A percentile compares a stretch with the other conserved stretches of the same genome.
Evolutionary conservation across 2,329 filamentous ascomycete species (phyloP).

Genomic region (Neoarthrinium moseri): DNA sequence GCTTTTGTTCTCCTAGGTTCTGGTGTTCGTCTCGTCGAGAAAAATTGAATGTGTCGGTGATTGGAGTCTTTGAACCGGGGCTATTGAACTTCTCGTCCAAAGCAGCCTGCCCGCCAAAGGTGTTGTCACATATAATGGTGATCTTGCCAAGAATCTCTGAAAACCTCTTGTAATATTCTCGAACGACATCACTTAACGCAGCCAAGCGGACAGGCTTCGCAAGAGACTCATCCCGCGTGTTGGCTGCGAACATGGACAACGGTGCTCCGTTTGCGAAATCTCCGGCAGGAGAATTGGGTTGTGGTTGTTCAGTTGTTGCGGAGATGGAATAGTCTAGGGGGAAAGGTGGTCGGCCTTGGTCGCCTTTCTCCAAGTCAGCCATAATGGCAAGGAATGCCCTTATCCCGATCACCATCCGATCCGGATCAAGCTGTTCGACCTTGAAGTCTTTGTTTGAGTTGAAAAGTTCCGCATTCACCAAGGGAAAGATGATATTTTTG

Average conservation of each 20-base stretch:
- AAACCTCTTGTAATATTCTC: constrained; percentile 85
- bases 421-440: constrained; percentile 91
- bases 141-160: constrained; percentile 96
- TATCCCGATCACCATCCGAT: constrained; percentile 96
- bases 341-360: constrained; percentile 77
- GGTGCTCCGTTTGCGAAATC: constrained; percentile 32
- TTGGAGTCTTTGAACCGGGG: constrained; percentile 87
- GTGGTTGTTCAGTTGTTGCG: constrained; percentile 39
- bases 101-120: constrained; percentile 93
- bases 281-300: constrained; percentile 48
- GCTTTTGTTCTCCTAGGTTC: constrained; percentile 75
- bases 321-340: constrained; percentile 62
- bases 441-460: constrained; percentile 71
- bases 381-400: constrained; percentile 91
- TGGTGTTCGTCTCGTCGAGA: constrained; percentile 76
- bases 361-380: constrained; percentile 84
- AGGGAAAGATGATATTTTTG: constrained; percentile 85
- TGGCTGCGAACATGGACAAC: constrained; percentile 20
- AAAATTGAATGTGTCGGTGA: constrained; percentile 92
- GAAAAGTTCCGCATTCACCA: constrained; percentile 92
- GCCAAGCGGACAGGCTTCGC: constrained; percentile 63
- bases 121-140: constrained; percentile 92
- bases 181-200: constrained; percentile 71
- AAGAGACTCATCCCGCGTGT: constrained; percentile 58
- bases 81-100: constrained; percentile 92